phyloP scores from a whole-genome alignment of 345 rosid genomes.

The Zanthoxylum bungeanum region DNA sequence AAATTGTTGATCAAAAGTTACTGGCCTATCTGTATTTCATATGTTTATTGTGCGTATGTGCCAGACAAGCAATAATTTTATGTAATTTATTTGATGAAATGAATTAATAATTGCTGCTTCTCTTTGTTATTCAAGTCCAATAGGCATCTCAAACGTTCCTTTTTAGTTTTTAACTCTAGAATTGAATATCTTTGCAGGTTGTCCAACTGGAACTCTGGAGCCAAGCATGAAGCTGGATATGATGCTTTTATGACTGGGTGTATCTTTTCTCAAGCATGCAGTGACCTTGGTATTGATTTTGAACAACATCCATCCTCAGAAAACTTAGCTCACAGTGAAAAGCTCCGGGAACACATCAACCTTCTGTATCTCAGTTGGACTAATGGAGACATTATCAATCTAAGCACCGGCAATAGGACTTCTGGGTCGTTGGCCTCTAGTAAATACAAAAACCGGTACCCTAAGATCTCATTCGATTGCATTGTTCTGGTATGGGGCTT shows the following conservation, averaged over 20 bases:
- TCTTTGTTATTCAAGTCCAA: background rate
- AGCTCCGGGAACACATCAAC: slow-evolving; percentile 62
- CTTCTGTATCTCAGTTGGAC: slow-evolving; percentile 84
- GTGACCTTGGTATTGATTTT: slow-evolving; percentile 72
- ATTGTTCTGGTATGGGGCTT: slow-evolving; percentile 75
- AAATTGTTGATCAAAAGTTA: background rate
- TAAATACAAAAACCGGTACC: slow-evolving; percentile 16
- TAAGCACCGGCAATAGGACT: slow-evolving; percentile 46
- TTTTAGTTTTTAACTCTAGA: background rate
- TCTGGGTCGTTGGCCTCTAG: slow-evolving; percentile 31
- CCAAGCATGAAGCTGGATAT: slow-evolving; percentile 95
- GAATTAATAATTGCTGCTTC: background rate
- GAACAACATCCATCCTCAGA: slow-evolving; percentile 33
- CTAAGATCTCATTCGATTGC: slow-evolving; percentile 46
- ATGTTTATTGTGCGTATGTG: background rate
- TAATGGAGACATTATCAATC: slow-evolving; percentile 61
- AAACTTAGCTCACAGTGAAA: slow-evolving; percentile 45
- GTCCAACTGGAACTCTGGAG: slow-evolving; percentile 77
- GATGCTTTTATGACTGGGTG: slow-evolving; percentile 99
- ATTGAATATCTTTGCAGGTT: slow-evolving; percentile 43
- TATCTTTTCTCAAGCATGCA: slow-evolving; percentile 82
- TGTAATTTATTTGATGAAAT: background rate
- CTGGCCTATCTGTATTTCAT: background rate
- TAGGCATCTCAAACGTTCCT: background rate
- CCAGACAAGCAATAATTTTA: background rate